These are phyloP conservation scores for Exophiala bonariae DNA, from an alignment of 2,329 filamentous ascomycete species.

Conservation along the genomic window DNA sequence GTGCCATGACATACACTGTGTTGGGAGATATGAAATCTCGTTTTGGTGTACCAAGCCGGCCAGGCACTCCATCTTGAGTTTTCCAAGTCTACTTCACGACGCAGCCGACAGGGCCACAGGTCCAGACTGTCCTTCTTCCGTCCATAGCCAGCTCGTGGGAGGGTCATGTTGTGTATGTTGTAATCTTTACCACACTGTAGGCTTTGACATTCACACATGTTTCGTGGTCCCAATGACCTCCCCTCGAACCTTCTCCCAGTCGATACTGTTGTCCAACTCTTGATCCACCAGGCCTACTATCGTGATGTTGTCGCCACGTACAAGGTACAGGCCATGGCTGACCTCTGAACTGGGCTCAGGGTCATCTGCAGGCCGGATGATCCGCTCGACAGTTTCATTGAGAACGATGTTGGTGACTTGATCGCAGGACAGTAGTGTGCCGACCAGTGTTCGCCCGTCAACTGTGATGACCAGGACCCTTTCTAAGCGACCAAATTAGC, in stretches of 20 bases:
- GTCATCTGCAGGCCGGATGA: constrained; percentile 84
- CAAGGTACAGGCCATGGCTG: constrained; percentile 83
- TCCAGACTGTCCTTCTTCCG: no score
- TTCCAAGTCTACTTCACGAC: no score
- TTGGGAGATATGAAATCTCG: no score
- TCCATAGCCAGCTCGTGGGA: no score
- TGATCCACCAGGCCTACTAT: constrained; percentile 89
- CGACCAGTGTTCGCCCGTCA: constrained; percentile 83
- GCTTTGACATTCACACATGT: constrained; percentile 28
- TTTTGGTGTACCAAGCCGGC: no score
- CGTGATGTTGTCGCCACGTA: constrained; percentile 92
- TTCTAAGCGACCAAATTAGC: constrained; percentile 57
- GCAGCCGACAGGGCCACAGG: no score
- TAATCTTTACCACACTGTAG: no score
- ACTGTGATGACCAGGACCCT: constrained; percentile 89
- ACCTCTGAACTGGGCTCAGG: constrained; percentile 77
- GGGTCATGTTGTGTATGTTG: no score
- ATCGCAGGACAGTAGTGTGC: constrained; percentile 81
- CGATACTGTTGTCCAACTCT: constrained; percentile 81
- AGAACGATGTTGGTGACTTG: constrained; percentile 92
- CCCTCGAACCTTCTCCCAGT: constrained; percentile 76
- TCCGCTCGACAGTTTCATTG: constrained; percentile 78
- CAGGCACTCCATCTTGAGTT: no score
- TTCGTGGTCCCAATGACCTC: constrained; percentile 29
- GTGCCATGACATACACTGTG: no score